phyloP scores from a whole-genome alignment of 192 early-diverging fungal genomes.

The Linnemannia elongata region DNA sequence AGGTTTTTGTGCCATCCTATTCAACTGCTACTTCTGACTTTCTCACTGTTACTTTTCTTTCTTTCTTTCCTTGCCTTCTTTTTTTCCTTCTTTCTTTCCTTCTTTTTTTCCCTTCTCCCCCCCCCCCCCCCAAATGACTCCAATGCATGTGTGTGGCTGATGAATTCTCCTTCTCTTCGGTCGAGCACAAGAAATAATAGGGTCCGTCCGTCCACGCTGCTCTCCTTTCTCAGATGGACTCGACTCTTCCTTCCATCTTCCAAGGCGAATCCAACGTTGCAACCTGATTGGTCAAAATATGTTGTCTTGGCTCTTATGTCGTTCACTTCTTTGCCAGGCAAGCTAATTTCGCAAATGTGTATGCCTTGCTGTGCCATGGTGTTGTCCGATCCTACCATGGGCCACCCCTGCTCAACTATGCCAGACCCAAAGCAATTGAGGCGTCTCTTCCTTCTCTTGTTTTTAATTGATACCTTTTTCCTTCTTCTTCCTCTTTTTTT shows the following conservation, averaged over 20 bases:
- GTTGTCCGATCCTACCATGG: neutral
- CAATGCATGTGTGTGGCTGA: neutral
- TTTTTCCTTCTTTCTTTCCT: too few species aligned
- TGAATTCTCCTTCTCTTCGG: neutral
- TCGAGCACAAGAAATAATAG: neutral
- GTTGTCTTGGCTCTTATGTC: neutral
- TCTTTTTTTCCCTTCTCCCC: too few species aligned
- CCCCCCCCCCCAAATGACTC: too few species aligned
- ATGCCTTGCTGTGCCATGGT: neutral
- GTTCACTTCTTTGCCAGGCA: neutral
- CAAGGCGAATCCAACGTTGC: neutral
- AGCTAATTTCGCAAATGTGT: neutral
- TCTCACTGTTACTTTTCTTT: too few species aligned
- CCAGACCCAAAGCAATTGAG: neutral
- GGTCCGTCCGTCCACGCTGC: neutral
- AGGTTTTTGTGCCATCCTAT: too few species aligned
- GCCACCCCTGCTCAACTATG: neutral
- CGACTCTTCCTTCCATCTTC: neutral
- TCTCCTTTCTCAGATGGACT: neutral
- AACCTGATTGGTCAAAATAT: neutral
- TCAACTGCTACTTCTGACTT: too few species aligned
- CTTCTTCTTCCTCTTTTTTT: neutral
- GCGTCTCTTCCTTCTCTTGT: neutral
- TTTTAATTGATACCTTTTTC: neutral
- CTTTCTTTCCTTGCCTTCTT: too few species aligned